These are phyloP conservation scores for Rhododendron vialii DNA, from an alignment of 148 eudicot species.

Conservation along the genomic window DNA sequence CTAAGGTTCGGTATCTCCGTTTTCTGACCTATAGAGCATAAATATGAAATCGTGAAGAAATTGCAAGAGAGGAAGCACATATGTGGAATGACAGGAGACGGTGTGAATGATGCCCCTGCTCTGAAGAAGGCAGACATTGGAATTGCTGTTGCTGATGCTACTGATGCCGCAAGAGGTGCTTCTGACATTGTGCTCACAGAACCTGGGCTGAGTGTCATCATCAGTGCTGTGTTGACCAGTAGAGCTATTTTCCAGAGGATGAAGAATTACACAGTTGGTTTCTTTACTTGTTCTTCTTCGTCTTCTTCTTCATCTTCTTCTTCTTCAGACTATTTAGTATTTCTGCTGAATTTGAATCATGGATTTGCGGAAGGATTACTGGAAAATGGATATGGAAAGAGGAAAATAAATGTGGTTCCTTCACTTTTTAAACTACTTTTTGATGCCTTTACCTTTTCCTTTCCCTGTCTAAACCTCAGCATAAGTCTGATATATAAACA, in stretches of 20 bases:
- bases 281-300: conserved; percentile 2
- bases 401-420: background rate
- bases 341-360: background rate
- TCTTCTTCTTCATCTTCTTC: background rate
- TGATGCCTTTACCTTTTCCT: background rate
- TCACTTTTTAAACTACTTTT: background rate
- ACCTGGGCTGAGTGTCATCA: conserved; percentile 95
- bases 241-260: conserved; percentile 98
- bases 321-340: background rate
- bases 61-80: conserved; percentile 97
- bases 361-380: background rate
- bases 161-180: conserved; percentile 95
- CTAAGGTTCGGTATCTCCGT: background rate
- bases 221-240: conserved; percentile 94
- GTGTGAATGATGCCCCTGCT: conserved; percentile 98
- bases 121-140: conserved; percentile 96
- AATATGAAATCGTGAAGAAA: conserved; percentile 94
- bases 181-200: conserved; percentile 95
- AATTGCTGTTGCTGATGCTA: conserved; percentile 94
- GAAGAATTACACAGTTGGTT: conserved; percentile 89
- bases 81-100: conserved; percentile 98
- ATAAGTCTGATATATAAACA: background rate
- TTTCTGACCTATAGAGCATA: conserved; percentile 59
- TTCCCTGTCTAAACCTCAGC: background rate
- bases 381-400: background rate